Evolutionary conservation across 306 rosid species (phyloP).

Genomic region (Glycine latifolia): DNA sequence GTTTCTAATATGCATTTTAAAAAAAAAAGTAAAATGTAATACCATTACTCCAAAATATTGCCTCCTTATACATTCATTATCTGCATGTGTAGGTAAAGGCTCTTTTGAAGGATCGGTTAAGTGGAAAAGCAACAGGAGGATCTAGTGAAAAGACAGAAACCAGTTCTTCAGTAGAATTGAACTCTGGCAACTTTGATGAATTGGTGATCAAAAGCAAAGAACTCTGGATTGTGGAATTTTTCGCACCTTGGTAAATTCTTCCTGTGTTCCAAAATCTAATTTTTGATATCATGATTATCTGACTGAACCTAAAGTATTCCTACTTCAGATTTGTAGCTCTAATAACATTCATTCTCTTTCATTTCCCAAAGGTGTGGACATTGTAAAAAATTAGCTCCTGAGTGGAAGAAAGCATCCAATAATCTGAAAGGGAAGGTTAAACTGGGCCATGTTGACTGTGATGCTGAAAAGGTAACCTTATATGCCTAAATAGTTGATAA

Average conservation of each 20-base stretch:
- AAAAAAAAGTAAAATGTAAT: not conserved
- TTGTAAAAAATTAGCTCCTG: conserved; percentile 95
- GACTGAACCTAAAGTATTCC: conserved; percentile 21
- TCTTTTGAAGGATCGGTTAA: conserved; percentile 86
- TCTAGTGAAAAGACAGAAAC: conserved; percentile 80
- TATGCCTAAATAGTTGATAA: conserved; percentile 13
- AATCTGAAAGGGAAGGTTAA: conserved; percentile 90
- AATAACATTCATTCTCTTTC: conserved; percentile 33
- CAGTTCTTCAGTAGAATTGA: conserved; percentile 79
- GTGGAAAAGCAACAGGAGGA: conserved; percentile 83
- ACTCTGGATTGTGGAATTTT: conserved; percentile 97
- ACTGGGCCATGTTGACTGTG: conserved; percentile 97
- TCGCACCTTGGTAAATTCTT: conserved; percentile 88
- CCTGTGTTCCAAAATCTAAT: conserved; percentile 24
- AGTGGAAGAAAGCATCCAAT: conserved; percentile 90
- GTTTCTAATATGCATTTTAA: not conserved
- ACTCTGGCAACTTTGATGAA: conserved; percentile 85
- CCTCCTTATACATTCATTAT: conserved; percentile 17
- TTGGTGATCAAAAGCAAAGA: conserved; percentile 89
- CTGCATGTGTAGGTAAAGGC: conserved; percentile 70
- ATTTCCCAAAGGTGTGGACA: conserved; percentile 89
- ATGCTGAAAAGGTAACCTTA: conserved; percentile 82
- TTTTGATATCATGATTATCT: conserved; percentile 20
- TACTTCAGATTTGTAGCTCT: conserved; percentile 30
- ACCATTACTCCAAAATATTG: not conserved